Evolutionary conservation across 1,139 yeast genomes (phyloP).

Genomic region (Hyphopichia buzzinii): DNA sequence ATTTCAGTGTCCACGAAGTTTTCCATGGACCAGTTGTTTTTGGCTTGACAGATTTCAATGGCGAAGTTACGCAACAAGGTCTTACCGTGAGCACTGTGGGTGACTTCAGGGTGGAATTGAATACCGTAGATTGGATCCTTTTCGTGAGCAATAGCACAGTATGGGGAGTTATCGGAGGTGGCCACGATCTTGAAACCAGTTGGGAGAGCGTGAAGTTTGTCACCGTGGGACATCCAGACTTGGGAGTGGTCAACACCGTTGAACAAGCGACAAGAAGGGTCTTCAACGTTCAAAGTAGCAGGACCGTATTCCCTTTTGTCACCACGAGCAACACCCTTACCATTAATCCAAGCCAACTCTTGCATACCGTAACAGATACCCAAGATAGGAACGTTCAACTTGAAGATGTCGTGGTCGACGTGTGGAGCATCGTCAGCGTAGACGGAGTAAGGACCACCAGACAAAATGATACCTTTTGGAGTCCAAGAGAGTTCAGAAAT

Average conservation of each 20-base stretch:
- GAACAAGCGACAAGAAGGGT: conserved; percentile 68
- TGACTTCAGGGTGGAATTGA: conserved; percentile 99
- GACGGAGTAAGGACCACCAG: conserved; percentile 98
- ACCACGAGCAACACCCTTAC: conserved; percentile 93
- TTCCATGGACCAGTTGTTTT: conserved; percentile 96
- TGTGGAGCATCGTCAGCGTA: conserved; percentile 95
- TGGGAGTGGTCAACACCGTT: conserved; percentile 86
- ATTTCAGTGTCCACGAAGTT: conserved; percentile 97
- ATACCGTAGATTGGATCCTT: conserved; percentile 80
- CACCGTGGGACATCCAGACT: conserved; percentile 99
- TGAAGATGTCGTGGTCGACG: conserved; percentile 91
- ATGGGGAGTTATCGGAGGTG: conserved; percentile 91
- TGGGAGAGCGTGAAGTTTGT: conserved; percentile 89
- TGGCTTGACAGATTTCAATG: conserved; percentile 80
- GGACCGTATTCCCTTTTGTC: conserved; percentile 99
- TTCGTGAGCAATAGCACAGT: conserved; percentile 85
- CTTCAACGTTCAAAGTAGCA: conserved; percentile 79
- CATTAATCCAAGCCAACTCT: conserved; percentile 97
- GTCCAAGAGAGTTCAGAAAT: conserved; percentile 88
- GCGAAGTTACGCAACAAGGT: conserved; percentile 87
- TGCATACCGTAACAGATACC: conserved; percentile 99
- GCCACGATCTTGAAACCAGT: conserved; percentile 88
- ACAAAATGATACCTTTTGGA: conserved; percentile 93
- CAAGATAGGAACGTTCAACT: conserved; percentile 86
- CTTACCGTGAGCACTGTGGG: conserved; percentile 93